Evolutionary conservation across 768 basidiomycete species (phyloP), one percentile per base, ranked within the genome.

Genomic region (Tylopilus sp.): DNA sequence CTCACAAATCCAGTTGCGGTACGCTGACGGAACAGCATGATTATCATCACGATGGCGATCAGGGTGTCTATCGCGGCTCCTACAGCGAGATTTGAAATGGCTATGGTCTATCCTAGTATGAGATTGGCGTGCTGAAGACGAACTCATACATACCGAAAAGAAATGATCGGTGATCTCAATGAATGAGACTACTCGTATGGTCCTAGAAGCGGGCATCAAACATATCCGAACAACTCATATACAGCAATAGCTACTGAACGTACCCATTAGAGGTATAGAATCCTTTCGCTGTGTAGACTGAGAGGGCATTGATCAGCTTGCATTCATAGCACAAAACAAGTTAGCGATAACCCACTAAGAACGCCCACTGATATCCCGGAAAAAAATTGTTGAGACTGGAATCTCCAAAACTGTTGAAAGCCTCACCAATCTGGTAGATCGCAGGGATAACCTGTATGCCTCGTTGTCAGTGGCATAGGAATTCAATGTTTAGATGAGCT

Each of bases 381-480:
- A 35, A 42, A 1, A 10, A 6, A 21, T 1, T 4, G 15, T 0
- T 61, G 11, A 62, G 56, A 17, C 12, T 15, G 18, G 2, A 6
- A 10, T n/a, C 8, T 22, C 6, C 6, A 7, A 9, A 17, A 7
- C 15, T 7, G 4, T 18, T 3, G 18, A n/a, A 18, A 4, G 13
- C 18, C 55, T 45, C 18, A 60, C 55, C 51, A 3, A 60, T n/a
- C 13, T 57, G 57, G 18, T 18, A 44, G 2, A 49, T 22, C 18
- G 23, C 44, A 21, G 26, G 23, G 9, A 46, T 18, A 40, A 8
- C 4, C 58, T 59, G 22, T 6, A 38, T 13, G 7, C 2, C 12
- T n/a, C 4, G 8, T 7, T 9, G 8, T 4, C 33, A 35, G 15
- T 7, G 3, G 23, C 15, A 40, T 6, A 23, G 12, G 3, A 21